Base-by-base conservation (phyloP, 371 early-diverging fungal species). In the Rhizopus stolonifer region DNA sequence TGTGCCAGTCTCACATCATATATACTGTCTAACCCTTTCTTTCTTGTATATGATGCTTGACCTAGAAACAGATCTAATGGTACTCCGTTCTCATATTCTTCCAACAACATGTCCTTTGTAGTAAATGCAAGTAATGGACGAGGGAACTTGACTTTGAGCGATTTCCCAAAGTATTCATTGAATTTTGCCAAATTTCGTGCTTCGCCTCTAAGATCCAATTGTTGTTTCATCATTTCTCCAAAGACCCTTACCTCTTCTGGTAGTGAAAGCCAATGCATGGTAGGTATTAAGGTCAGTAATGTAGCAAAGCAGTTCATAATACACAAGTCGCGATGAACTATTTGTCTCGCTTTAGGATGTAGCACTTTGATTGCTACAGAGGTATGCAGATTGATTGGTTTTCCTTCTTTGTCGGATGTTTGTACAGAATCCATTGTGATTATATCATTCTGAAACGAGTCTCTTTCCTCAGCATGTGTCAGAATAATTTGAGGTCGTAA, bases 281-380 rank as follows among this genome's bases (percentile, higher is more conserved):
- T 85, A 0, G 96, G 95, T 4, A 98, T 79, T 22, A 57, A 42
- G 17, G 83, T 73, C 18, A 93, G 54, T 9, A 87, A 8, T n/a
- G 54, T 58, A 0, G 93, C 95, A 46, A 85, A 80, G 49, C 80
- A 74, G 4, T 61, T 54, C 83, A 96, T 87, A 36, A 96, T 88
- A 14, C 72, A 79, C 57, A 98, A 67, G 67, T 98, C 98, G 3
- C 87, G 74, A 9, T 74, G 64, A 0, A 98, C 89, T 11, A 82
- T 66, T 17, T 73, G 61, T 5, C 72, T 79, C 4, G 90, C 91
- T 5, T 79, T 71, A 3, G 98, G 98, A 67, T 97, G 96, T 10
- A 96, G 77, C 9, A 99, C 90, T 67, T 99, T 98, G 58, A 99
- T 84, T 0, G 97, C 98, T 9, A 93, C 92, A 0, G 77, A 71